phyloP scores from a whole-genome alignment of 306 rosid species.

The Glycine tomentella region DNA sequence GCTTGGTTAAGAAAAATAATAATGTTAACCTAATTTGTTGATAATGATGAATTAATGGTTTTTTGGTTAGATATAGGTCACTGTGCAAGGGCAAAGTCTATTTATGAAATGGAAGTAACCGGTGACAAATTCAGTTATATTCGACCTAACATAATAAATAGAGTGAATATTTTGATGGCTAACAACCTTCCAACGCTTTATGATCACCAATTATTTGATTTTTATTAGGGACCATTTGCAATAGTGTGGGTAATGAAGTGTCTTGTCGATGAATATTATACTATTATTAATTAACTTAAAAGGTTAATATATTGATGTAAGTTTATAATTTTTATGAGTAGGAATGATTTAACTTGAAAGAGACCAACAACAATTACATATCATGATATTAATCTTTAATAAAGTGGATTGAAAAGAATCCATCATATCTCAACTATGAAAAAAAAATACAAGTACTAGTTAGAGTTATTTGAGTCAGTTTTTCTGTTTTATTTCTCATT shows the following conservation, averaged over 20 bases:
- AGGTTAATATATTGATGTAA: no score
- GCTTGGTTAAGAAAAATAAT: slow-evolving; percentile 38
- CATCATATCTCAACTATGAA: no score
- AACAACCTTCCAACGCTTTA: slow-evolving; percentile 39
- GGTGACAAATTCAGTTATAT: slow-evolving; percentile 56
- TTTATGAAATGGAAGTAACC: slow-evolving; percentile 60
- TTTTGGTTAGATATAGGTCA: slow-evolving; percentile 46
- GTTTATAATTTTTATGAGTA: no score
- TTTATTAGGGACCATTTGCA: slow-evolving; percentile 51
- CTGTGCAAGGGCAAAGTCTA: slow-evolving; percentile 48
- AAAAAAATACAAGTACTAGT: not conserved
- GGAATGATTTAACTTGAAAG: no score
- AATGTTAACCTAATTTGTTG: slow-evolving; percentile 1
- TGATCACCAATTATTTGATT: slow-evolving; percentile 40
- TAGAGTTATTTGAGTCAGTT: slow-evolving; percentile 34
- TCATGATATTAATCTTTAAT: no score
- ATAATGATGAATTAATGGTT: slow-evolving; percentile 40
- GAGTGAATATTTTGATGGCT: slow-evolving; percentile 50
- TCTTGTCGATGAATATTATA: slow-evolving; percentile 36
- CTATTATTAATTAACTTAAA: not conserved
- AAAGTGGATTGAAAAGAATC: no score
- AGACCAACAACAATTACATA: no score
- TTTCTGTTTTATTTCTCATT: not conserved
- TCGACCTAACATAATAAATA: slow-evolving; percentile 65
- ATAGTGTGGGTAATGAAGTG: slow-evolving; percentile 38